Base-by-base conservation (phyloP, 192 early-diverging fungal species). In the Entophlyctis luteolus region DNA sequence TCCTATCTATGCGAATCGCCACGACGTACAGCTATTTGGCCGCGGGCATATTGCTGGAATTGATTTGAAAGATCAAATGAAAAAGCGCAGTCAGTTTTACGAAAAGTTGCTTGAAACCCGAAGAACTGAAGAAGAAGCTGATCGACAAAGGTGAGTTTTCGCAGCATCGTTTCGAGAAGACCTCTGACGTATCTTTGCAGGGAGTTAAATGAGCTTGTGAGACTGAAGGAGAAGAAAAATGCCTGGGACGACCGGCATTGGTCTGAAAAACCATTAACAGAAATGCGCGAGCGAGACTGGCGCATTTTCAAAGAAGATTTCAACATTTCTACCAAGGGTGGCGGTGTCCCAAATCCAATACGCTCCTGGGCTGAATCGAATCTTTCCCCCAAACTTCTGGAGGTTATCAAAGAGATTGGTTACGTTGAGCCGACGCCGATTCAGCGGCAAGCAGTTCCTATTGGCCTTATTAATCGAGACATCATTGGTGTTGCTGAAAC, bases 271-370 rank as follows among this genome's bases (percentile, higher is more conserved):
- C 84, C 87, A 12, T 76, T 98, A 67, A 63, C 65, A 5, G 88
- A 97, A 53, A 99, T 99, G 97, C 84, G 79, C 49, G 94, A 98
- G 74, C 83, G 97, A 66, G 97, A 99, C 67, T 99, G 97, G 97
- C 90, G 97, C 75, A 99, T 99, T 56, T 98, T 99, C 77, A 95
- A 94, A 62, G 97, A 99, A 75, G 97, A 99, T 70, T 97, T 90
- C 75, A 92, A 89, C 70, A 99, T 99, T 49, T 78, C 93, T 3
- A 92, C 89, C 70, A 96, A 96, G 79, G 97, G 90, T 75, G 93
- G 81, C 85, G 91, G 85, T 50, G 91, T 96, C 60, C 97, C 95
- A 45, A 81, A 87, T 52, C 94, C 97, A 18, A 83, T 96, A 23
- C 84, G 97, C 45, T 82, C 80, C 22, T 99, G 97, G 97, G 62